Evolutionary conservation across 768 basidiomycete genomes (phyloP).

Genomic region (Mrakia gelida): DNA sequence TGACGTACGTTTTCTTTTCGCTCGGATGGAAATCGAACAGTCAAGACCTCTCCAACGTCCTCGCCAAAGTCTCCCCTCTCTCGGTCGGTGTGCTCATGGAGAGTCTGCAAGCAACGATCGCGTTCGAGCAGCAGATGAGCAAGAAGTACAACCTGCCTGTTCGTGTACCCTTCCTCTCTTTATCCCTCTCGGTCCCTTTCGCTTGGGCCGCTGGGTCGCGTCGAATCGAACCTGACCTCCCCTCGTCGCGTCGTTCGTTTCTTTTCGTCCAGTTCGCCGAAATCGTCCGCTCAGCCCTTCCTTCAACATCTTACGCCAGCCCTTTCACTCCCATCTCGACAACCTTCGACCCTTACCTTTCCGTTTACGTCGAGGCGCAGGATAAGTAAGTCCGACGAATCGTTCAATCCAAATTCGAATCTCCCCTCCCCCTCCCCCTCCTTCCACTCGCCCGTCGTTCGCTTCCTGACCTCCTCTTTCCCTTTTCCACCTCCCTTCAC

Average conservation of each 20-base stretch:
- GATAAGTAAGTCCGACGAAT: constrained; percentile 70
- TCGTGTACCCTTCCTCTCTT: constrained; percentile 29
- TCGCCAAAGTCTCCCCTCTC: constrained; percentile 72
- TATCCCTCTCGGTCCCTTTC: background rate
- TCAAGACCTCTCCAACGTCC: constrained; percentile 73
- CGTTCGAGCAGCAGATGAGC: constrained; percentile 77
- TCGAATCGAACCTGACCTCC: background rate
- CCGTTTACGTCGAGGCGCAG: constrained; percentile 91
- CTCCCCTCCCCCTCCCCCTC: no score
- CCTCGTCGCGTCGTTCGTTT: background rate
- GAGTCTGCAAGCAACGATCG: constrained; percentile 74
- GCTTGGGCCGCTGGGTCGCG: background rate
- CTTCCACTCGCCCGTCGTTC: background rate
- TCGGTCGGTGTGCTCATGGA: constrained; percentile 73
- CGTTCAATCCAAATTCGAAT: no score
- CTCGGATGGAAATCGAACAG: constrained; percentile 46
- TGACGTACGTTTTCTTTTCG: background rate
- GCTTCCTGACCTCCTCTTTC: background rate
- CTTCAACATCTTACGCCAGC: constrained; percentile 44
- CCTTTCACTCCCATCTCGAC: constrained; percentile 58
- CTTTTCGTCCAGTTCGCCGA: constrained; percentile 37
- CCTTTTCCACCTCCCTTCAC: background rate
- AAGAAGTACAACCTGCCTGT: constrained; percentile 74
- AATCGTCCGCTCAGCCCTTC: constrained; percentile 34
- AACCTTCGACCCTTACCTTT: constrained; percentile 89